Conservation (phyloP, 768 basidiomycete genomes). For the Serendipita indica region DNA sequence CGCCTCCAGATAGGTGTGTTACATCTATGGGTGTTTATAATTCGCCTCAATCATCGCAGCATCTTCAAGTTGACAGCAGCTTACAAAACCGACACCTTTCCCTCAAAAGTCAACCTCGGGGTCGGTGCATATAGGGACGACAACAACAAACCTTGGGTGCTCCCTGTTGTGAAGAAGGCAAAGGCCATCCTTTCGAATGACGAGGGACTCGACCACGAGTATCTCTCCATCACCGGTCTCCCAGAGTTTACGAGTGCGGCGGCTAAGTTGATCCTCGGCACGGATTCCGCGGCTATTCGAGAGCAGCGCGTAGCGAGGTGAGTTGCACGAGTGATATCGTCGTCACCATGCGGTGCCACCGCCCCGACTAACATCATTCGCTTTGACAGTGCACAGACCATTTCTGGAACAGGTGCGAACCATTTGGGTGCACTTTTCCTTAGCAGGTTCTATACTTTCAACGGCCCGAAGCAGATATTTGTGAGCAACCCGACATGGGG, state of each 20-base stretch:
- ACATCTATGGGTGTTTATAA: not conserved
- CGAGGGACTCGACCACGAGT: constrained; percentile 73
- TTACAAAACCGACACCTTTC: constrained; percentile 64
- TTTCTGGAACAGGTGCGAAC: constrained; percentile 93
- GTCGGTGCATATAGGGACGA: constrained; percentile 90
- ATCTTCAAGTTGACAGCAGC: constrained; percentile 85
- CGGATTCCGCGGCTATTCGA: constrained; percentile 51
- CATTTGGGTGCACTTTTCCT: constrained; percentile 84
- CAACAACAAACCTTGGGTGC: constrained; percentile 76
- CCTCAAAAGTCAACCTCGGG: constrained; percentile 78
- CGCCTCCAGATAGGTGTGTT: constrained; percentile 67
- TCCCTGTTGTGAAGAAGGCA: constrained; percentile 87
- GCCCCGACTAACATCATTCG: too few species aligned
- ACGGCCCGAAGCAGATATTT: constrained; percentile 53
- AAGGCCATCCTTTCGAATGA: constrained; percentile 54
- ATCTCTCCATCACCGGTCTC: constrained; percentile 80
- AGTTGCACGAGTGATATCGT: constrained; percentile 9
- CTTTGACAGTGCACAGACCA: constrained; percentile 70
- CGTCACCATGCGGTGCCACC: not conserved
- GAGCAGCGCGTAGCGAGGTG: constrained; percentile 51
- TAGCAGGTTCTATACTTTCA: constrained; percentile 62
- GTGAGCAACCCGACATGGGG: constrained; percentile 94
- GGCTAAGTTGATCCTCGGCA: constrained; percentile 65
- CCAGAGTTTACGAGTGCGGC: constrained; percentile 70
- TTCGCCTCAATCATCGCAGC: constrained; percentile 26